phyloP scores from a whole-genome alignment of 2,329 filamentous ascomycete genomes.

The Phaeosphaeria sp. region DNA sequence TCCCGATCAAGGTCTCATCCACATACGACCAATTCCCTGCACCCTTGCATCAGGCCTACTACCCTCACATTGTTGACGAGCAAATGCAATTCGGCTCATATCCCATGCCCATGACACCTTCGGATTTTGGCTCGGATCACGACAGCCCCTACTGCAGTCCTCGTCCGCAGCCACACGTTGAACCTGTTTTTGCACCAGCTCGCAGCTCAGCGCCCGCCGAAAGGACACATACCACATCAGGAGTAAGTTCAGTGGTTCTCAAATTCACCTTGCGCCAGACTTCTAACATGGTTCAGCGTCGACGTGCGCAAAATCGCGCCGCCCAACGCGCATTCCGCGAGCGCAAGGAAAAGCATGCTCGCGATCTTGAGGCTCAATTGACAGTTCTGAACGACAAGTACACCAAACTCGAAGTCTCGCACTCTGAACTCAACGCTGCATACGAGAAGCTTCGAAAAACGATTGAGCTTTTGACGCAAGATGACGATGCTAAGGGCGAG shows the following conservation, averaged over 20 bases:
- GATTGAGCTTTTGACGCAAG: slow-evolving; percentile 46
- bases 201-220: slow-evolving; percentile 31
- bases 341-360: slow-evolving; percentile 69
- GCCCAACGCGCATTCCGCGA: slow-evolving; percentile 68
- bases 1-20: slow-evolving; percentile 37
- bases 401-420: slow-evolving; percentile 62
- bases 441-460: slow-evolving; percentile 51
- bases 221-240: slow-evolving; percentile 47
- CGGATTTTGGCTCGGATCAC: slow-evolving; percentile 49
- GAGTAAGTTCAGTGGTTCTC: slow-evolving; percentile 32
- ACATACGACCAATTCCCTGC: slow-evolving; percentile 46
- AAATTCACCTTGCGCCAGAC: not conserved
- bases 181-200: slow-evolving; percentile 27
- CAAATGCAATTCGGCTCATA: slow-evolving; percentile 41
- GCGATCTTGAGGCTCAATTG: slow-evolving; percentile 66
- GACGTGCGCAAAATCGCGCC: slow-evolving; percentile 66
- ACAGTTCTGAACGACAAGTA: slow-evolving; percentile 62
- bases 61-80: slow-evolving; percentile 42
- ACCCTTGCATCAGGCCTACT: slow-evolving; percentile 40
- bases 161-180: slow-evolving; percentile 32
- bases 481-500: slow-evolving; percentile 41
- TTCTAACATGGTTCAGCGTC: slow-evolving; percentile 51
- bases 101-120: slow-evolving; percentile 47
- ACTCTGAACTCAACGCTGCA: slow-evolving; percentile 50
- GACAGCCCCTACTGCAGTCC: slow-evolving; percentile 49